A percentile compares a stretch with the other conserved stretches of the same genome.
These are phyloP conservation scores for Hypoxylon sp. DNA, from an alignment of 2,329 filamentous ascomycete genomes.

Conservation along the genomic window DNA sequence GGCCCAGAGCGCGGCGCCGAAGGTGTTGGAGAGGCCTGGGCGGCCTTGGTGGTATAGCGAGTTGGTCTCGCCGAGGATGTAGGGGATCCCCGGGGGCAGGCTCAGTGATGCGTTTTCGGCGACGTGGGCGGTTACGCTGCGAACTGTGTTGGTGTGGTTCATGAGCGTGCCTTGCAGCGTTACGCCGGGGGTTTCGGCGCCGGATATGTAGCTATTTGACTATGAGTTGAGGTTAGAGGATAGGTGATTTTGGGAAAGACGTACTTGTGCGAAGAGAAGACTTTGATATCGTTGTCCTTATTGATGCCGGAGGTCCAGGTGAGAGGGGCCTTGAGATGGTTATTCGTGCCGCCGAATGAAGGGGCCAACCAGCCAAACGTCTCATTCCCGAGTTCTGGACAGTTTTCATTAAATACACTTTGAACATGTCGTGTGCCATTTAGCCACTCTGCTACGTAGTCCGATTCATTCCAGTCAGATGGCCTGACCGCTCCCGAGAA, in stretches of 20 bases:
- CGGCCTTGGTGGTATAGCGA: slow-evolving; percentile 74
- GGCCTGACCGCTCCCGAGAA: slow-evolving; percentile 69
- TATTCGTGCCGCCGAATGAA: slow-evolving; percentile 68
- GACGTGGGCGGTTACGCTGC: slow-evolving; percentile 64
- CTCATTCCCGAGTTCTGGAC: slow-evolving; percentile 61
- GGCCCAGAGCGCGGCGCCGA: slow-evolving; percentile 76
- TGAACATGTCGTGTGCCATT: slow-evolving; percentile 67
- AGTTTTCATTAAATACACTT: slow-evolving; percentile 61
- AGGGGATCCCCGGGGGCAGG: slow-evolving; percentile 62
- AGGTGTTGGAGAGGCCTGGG: slow-evolving; percentile 73
- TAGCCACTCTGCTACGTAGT: slow-evolving; percentile 71
- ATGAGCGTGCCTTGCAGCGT: slow-evolving; percentile 74
- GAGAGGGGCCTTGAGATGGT: slow-evolving; percentile 64
- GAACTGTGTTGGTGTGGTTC: slow-evolving; percentile 71
- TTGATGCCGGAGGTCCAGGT: slow-evolving; percentile 70
- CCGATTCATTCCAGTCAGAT: slow-evolving; percentile 65
- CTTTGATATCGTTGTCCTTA: slow-evolving; percentile 62
- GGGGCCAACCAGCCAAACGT: slow-evolving; percentile 70
- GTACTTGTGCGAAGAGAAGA: slow-evolving; percentile 73
- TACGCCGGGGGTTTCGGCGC: slow-evolving; percentile 70
- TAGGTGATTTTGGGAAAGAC: slow-evolving; percentile 35
- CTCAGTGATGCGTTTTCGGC: slow-evolving; percentile 62
- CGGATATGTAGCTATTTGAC: slow-evolving; percentile 70
- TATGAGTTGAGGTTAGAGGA: slow-evolving; percentile 8
- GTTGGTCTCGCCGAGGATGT: slow-evolving; percentile 74